Evolutionary conservation across 257 asterid genomes (phyloP).

Genomic region (Solanum habrochaites): DNA sequence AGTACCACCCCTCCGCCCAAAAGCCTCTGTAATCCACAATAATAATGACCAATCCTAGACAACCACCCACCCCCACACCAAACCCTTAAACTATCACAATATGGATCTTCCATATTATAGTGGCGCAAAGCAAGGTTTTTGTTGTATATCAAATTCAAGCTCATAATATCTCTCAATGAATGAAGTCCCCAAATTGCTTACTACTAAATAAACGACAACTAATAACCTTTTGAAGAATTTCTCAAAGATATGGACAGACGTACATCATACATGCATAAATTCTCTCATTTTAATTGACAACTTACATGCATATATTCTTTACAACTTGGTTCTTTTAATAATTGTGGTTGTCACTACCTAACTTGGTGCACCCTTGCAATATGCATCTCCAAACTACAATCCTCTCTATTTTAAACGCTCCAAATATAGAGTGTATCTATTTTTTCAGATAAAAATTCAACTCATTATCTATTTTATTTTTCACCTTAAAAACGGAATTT

Average conservation of each 20-base stretch:
- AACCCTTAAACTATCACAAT: neutral
- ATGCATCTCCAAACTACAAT: no score
- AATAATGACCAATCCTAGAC: neutral
- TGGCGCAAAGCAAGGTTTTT: neutral
- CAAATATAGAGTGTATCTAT: no score
- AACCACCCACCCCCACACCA: neutral
- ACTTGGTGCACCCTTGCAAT: neutral
- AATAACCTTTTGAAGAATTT: neutral
- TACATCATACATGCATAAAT: neutral
- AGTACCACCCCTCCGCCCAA: constrained; percentile 99
- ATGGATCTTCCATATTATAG: neutral
- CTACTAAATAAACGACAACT: neutral
- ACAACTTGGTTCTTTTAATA: neutral
- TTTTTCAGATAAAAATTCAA: no score
- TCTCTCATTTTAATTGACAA: neutral
- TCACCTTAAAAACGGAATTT: no score
- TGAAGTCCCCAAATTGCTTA: neutral
- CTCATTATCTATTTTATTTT: no score
- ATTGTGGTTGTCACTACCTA: neutral
- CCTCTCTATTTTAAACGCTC: no score
- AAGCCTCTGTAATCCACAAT: constrained; percentile 50
- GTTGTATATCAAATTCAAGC: neutral
- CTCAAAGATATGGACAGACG: neutral
- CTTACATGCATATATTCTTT: neutral
- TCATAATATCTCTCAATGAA: neutral